Evolutionary conservation across 2,329 filamentous ascomycete genomes (phyloP).

Genomic region (Sphaerulina vaccinii): DNA sequence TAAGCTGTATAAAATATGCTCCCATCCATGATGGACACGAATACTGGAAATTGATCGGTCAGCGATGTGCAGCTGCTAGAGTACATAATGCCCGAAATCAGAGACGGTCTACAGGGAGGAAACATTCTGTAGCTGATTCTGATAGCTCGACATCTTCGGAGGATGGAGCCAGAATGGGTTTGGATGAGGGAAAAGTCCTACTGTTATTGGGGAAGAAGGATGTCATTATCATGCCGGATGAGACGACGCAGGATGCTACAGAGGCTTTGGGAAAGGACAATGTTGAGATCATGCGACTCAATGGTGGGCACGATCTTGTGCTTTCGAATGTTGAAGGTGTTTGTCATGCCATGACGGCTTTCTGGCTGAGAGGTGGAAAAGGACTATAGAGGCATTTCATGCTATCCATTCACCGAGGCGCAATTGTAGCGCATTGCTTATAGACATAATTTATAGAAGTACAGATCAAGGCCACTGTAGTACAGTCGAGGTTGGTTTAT

Average conservation of each 20-base stretch:
- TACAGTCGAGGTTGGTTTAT: too few species aligned
- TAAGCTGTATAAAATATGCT: constrained; percentile 67
- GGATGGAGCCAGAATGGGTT: constrained; percentile 33
- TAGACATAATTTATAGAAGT: not conserved
- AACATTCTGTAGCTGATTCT: constrained; percentile 4
- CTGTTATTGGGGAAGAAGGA: constrained; percentile 67
- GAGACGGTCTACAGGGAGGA: not conserved
- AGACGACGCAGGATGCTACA: constrained; percentile 62
- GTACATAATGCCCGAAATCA: not conserved
- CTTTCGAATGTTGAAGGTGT: constrained; percentile 60
- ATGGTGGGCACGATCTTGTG: constrained; percentile 69
- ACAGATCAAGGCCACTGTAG: not conserved
- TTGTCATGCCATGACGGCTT: constrained; percentile 52
- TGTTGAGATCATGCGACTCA: constrained; percentile 56
- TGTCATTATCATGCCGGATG: constrained; percentile 63
- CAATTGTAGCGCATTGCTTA: not conserved
- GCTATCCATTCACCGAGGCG: not conserved
- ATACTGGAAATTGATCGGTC: constrained; percentile 60
- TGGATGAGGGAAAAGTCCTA: constrained; percentile 55
- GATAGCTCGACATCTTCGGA: not conserved
- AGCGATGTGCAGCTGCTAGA: constrained; percentile 48
- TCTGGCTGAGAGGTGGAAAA: constrained; percentile 35
- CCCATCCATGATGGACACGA: constrained; percentile 65
- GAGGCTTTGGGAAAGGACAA: constrained; percentile 58
- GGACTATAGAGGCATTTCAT: not conserved